Base-by-base conservation (phyloP, 768 basidiomycete species). In the Leccinum broughii region DNA sequence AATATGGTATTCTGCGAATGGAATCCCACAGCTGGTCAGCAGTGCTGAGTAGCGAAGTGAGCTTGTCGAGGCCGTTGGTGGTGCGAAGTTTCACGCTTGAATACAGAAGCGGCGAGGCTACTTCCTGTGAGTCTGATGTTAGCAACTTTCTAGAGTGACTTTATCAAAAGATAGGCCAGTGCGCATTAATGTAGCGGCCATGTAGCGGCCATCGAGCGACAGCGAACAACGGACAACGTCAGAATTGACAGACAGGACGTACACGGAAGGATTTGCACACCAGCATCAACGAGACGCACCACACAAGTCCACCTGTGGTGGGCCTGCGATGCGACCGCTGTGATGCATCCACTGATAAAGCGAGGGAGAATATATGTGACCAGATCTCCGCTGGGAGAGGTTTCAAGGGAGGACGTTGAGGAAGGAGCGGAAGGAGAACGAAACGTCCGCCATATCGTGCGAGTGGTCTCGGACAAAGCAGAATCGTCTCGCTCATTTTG, bases 1-100 rank as follows among this genome's bases (percentile, higher is more conserved):
- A 95, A 67, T 89, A 90, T 0, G 91, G 91, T 64, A 91, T 93
- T 54, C 94, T 83, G 55, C 91, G 85, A 58, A 96, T 86, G 49
- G 92, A 90, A 67, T 94, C 92, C 94, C 94, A 96, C 68, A 82
- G 83, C 65, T 84, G 80, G 62, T 96, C 93, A 7, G 88, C 86
- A 32, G 70, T 66, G 60, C 80, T 76, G 2, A 95, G 80, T 24
- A 77, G 78, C n/a, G 75, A 60, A n/a, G 82, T 77, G 64, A 94
- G 88, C 61, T 77, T 80, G 57, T 83, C 79, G 46, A 93, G 77
- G 6, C 78, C 69, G 13, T 69, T 57, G 11, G 83, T 65, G 20
- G 77, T 76, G 6, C 69, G 68, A 32, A 90, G 72, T 30, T 70
- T 71, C 26, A 89, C 79, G 32, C 73, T 75, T n/a, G 82, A 74